These are phyloP conservation scores for Phyllosticta ampelicida DNA, from an alignment of 2,329 filamentous ascomycete species.

Conservation along the genomic window DNA sequence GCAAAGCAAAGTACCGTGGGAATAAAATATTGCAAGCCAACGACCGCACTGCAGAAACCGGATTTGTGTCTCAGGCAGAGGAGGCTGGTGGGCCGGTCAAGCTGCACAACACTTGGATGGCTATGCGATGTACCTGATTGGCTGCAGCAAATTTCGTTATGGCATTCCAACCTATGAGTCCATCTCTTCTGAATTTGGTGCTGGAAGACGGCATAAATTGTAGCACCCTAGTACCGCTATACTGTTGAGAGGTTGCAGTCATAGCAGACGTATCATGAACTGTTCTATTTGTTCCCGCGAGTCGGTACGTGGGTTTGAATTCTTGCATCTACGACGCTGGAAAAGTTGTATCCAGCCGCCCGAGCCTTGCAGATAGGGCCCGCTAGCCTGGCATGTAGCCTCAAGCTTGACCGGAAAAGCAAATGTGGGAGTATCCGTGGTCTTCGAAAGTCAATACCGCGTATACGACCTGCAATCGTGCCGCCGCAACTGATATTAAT, in stretches of 20 bases:
- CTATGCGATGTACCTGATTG: neutral
- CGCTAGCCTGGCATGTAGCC: neutral
- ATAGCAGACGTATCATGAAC: neutral
- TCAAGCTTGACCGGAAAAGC: neutral
- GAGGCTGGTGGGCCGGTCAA: neutral
- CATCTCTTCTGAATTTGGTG: neutral
- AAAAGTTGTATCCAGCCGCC: neutral
- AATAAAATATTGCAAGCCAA: neutral
- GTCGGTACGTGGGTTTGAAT: neutral
- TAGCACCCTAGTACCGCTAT: neutral
- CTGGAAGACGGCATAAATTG: neutral
- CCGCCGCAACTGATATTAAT: neutral
- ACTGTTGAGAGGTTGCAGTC: neutral
- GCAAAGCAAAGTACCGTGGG: neutral
- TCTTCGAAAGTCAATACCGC: neutral
- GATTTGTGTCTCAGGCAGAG: neutral
- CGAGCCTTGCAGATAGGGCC: neutral
- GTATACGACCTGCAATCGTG: neutral
- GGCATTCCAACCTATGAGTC: neutral
- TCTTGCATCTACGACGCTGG: neutral
- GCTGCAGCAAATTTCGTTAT: neutral
- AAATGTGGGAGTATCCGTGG: neutral
- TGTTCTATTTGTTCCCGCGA: neutral
- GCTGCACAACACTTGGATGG: neutral
- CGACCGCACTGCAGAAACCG: neutral